Conservation (phyloP, 495 filamentous ascomycete species). For the Entonaema liquescens region DNA sequence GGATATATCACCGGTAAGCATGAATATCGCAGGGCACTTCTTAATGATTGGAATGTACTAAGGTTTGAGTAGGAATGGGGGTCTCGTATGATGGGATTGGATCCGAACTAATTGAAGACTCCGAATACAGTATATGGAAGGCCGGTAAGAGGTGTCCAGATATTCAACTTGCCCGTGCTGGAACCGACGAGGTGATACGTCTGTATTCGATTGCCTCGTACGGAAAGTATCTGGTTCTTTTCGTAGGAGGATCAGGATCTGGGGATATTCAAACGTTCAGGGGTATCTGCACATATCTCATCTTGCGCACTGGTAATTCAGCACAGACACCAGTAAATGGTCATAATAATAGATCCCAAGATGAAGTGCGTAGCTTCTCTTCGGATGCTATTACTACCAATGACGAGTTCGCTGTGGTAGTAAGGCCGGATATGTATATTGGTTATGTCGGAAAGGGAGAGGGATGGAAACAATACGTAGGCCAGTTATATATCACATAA, state of each 20-base stretch:
- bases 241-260: slow-evolving; percentile 9
- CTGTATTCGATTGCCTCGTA: slow-evolving; percentile 36
- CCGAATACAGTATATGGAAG: slow-evolving; percentile 38
- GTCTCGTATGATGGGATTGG: slow-evolving; percentile 40
- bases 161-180: slow-evolving; percentile 12
- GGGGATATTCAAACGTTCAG: slow-evolving; percentile 13
- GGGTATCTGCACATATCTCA: slow-evolving; percentile 19
- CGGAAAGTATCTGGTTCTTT: slow-evolving; percentile 33
- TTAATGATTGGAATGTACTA: background rate
- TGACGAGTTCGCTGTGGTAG: slow-evolving; percentile 31
- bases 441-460: slow-evolving; percentile 35
- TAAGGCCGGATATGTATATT: slow-evolving; percentile 45
- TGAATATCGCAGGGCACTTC: background rate
- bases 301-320: background rate
- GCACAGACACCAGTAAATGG: background rate
- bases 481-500: slow-evolving; percentile 16
- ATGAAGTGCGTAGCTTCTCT: slow-evolving; percentile 4
- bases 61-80: slow-evolving; percentile 40
- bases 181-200: background rate
- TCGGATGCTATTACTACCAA: slow-evolving; percentile 21
- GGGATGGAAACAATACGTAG: slow-evolving; percentile 34
- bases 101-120: slow-evolving; percentile 37
- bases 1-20: slow-evolving; percentile 45
- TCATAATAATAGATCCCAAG: background rate
- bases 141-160: slow-evolving; percentile 42